Base-by-base conservation (phyloP, 495 filamentous ascomycete species). In the Ascobolus immersus region DNA sequence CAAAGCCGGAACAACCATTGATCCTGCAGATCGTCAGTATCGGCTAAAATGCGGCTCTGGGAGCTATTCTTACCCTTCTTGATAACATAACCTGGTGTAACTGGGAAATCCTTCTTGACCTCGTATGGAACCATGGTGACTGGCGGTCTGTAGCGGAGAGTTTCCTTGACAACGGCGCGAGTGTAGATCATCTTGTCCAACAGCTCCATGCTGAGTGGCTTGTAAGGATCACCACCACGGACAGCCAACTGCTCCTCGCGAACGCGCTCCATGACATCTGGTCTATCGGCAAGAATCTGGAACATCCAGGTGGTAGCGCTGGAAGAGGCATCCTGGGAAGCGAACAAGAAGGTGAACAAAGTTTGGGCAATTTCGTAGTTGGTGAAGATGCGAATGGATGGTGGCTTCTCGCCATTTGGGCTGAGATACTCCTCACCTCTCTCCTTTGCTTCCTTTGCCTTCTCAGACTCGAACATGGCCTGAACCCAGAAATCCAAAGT, bases 121-220 rank as follows among this genome's bases (percentile, higher is more conserved):
- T 89, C 52, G 52, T 94, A 94, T 22, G 86, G 86, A 30, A 92
- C 79, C 86, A 96, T 94, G 57, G 93, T 65, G 43, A 96, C 86
- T 37, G 86, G 86, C 27, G 86, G 89, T 28, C 89, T 76, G 61
- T 92, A 94, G 42, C 86, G 76, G 26, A 96, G 67, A 22, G 75
- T 73, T 60, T 96, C 86, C 47, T 86, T 78, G 36, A 96, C 76
- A 32, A 90, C 75, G 25, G 80, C 86, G 33, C 79, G 77, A 20
- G 86, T 94, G 47, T 86, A 94, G 5, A 70, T 62, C 71, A 92
- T 67, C 36, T 70, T 65, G 43, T 94, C 86, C 17, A 93, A 60
- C 56, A 82, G 59, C 22, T 91, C 81, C 54, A 94, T 65, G 36
- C 64, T 69, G 33, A 91, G 55, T 4, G 62, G 62, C 12, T 69